Base-by-base conservation (phyloP, 495 filamentous ascomycete genomes). In the Penicillium turbatum region DNA sequence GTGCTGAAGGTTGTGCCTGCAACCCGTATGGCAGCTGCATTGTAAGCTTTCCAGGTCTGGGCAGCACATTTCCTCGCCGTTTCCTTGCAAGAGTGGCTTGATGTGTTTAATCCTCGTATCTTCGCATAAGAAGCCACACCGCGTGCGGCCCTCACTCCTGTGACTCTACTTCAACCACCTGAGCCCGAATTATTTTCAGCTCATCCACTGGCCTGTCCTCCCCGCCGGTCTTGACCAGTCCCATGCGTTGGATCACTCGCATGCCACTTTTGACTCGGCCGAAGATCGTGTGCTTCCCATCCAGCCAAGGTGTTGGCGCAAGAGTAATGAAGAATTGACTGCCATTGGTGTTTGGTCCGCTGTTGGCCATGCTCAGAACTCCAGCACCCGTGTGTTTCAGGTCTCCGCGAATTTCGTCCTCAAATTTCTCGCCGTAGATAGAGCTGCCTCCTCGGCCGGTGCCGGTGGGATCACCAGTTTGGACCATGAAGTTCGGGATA, bases 261-360 rank as follows among this genome's bases (percentile, higher is more conserved):
- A 98, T 82, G 7, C 93, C 93, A 51, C 71, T 83, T 72, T 89
- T 93, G 21, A 98, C 90, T 38, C 95, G 74, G 8, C 95, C 93
- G 66, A 98, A 98, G 59, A 98, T 96, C 6, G 93, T 96, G 71
- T 98, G 93, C 69, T 96, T 96, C 26, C 90, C 91, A 72, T 98
- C 95, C 54, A 98, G 72, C 93, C 93, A 97, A 2, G 93, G 93
- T 16, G 95, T 93, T 3, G 95, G 95, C 31, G 91, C 93, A 37
- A 97, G 79, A 6, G 95, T 97, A 53, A 98, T 83, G 69, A 97
- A 98, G 65, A 86, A 85, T 48, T 87, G 83, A 54, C 82, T 86
- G 34, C 93, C 95, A 70, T 97, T 97, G 44, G 93, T 95, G 65
- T 98, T 87, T 9, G 89, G 89, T 1, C 93, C 93, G 8, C 84